Evolutionary conservation across 306 rosid genomes (phyloP), one percentile per base, ranked within the genome.

Genomic region (Dicorynia guianensis): DNA sequence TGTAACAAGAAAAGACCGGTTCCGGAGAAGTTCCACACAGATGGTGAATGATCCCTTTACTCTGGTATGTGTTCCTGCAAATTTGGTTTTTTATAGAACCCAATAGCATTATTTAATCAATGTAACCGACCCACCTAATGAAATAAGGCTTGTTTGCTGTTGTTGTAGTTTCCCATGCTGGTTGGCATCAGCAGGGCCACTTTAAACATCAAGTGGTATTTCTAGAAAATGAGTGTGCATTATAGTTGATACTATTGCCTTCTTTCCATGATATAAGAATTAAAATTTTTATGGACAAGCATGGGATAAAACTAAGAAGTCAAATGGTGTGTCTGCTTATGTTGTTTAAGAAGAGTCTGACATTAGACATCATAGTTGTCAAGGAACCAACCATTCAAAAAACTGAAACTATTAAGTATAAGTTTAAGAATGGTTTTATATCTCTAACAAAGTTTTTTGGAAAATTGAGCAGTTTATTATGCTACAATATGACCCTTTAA

Each of bases 21-120:
- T 86, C 63, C 93, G 99, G 62, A 89, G 96, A 75, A 92, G 99
- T 87, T 90, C 99, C 77, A 89, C 97, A 12, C 99, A 89, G 86
- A 95, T 92, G 99, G 77, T 69, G 17, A 89, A 95, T 35, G 99
- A 95, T 89, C 99, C 99, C 15, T 92, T 78, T 76, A 92, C 97
- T 66, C 88, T 95, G 96, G 99, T 95, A 90, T 44, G 89, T 78
- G 67, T 67, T 79, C n/a, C n/a, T n/a, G n/a, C n/a, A n/a, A n/a
- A n/a, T n/a, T n/a, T n/a, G n/a, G n/a, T n/a, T n/a, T n/a, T n/a
- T n/a, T n/a, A n/a, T n/a, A n/a, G n/a, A n/a, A n/a, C n/a, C n/a
- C n/a, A n/a, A n/a, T n/a, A n/a, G n/a, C n/a, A n/a, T n/a, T n/a
- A n/a, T n/a, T n/a, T n/a, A n/a, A n/a, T n/a, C n/a, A n/a, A n/a